phyloP scores from a whole-genome alignment of 306 rosid genomes.

The Glycine soja region DNA sequence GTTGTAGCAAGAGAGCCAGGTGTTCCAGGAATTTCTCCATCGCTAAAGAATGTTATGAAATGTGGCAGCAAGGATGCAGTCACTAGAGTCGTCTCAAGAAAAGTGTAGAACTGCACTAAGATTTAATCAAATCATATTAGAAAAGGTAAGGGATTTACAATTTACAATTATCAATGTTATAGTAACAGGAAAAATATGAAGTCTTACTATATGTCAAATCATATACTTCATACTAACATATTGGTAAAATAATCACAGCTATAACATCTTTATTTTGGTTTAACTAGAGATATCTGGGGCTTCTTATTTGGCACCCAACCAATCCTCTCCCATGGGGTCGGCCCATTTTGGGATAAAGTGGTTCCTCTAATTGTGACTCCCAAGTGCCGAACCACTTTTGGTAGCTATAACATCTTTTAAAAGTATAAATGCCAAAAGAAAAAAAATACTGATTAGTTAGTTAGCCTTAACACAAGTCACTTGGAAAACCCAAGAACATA shows the following conservation, averaged over 20 bases:
- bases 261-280: too few relatives aligned
- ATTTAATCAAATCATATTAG: conserved; percentile 35
- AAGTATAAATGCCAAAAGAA: neutral
- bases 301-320: too few relatives aligned
- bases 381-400: too few relatives aligned
- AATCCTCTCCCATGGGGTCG: too few relatives aligned
- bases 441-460: neutral
- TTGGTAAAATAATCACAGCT: neutral
- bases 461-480: conserved; percentile 4
- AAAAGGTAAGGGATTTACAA: conserved; percentile 22
- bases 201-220: conserved; percentile 21
- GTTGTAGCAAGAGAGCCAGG: conserved; percentile 99
- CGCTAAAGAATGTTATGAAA: conserved; percentile 89
- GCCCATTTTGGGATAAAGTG: too few relatives aligned
- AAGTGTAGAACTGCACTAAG: conserved; percentile 89
- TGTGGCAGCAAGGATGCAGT: conserved; percentile 85
- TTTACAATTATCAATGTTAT: conserved; percentile 18
- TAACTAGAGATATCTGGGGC: too few relatives aligned
- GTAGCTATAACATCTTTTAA: neutral
- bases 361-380: too few relatives aligned
- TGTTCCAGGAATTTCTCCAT: conserved; percentile 93
- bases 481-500: neutral
- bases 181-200: conserved; percentile 10
- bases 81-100: conserved; percentile 94
- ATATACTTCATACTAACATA: neutral